These are phyloP conservation scores for Fusarium solani-melongenae DNA, from an alignment of 2,329 filamentous ascomycete species.

Conservation along the genomic window DNA sequence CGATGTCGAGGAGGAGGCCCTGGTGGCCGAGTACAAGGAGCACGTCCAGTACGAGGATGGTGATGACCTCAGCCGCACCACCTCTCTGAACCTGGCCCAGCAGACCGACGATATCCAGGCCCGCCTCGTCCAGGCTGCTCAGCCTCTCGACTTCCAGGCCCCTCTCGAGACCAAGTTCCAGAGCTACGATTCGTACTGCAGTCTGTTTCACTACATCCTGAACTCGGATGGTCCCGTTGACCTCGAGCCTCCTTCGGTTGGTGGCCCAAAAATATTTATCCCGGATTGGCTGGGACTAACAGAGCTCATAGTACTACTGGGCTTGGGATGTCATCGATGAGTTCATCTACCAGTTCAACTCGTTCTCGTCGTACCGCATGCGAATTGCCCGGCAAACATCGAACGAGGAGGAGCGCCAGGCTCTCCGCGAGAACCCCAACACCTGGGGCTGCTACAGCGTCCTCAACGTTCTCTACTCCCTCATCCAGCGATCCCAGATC, in stretches of 20 bases:
- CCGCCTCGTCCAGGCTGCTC: constrained; percentile 89
- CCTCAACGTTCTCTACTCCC: constrained; percentile 98
- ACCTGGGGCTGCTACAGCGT: constrained; percentile 99
- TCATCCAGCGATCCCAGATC: constrained; percentile 98
- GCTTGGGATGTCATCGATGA: constrained; percentile 99
- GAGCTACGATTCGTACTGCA: constrained; percentile 99
- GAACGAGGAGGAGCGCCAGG: constrained; percentile 91
- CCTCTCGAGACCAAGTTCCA: constrained; percentile 97
- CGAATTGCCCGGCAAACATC: constrained; percentile 84
- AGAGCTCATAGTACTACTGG: constrained; percentile 85
- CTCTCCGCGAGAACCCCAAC: constrained; percentile 96
- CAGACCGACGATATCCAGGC: constrained; percentile 93
- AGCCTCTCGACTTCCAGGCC: constrained; percentile 95
- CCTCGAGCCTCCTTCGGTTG: constrained; percentile 93
- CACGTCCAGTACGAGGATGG: constrained; percentile 94
- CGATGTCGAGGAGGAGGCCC: constrained; percentile 94
- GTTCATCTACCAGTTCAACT: constrained; percentile 99
- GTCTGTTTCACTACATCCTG: constrained; percentile 97
- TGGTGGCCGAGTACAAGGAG: constrained; percentile 95
- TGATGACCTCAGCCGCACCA: constrained; percentile 81
- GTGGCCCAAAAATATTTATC: constrained; percentile 50
- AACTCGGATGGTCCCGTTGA: constrained; percentile 99
- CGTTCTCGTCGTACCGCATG: constrained; percentile 97
- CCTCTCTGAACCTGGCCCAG: constrained; percentile 74
- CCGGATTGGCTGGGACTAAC: constrained; percentile 32